A percentile compares a stretch with the other conserved stretches of the same genome.
phyloP scores from a whole-genome alignment of 345 rosid genomes.

The Dovyalis caffra region DNA sequence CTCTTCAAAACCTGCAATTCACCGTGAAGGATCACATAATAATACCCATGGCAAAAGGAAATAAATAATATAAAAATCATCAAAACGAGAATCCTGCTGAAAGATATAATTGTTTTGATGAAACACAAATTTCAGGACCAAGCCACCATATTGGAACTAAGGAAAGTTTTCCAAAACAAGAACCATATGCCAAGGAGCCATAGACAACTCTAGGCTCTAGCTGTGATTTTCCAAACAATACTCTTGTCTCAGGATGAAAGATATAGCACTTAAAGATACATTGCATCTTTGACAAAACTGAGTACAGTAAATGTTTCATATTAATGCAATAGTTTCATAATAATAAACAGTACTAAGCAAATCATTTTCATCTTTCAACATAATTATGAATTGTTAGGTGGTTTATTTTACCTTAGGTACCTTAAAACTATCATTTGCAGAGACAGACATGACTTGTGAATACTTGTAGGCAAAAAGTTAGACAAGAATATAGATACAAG shows the following conservation, averaged over 20 bases:
- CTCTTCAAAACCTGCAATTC: slow-evolving; percentile 74
- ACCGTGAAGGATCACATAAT: slow-evolving; percentile 3
- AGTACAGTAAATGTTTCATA: too few relatives aligned
- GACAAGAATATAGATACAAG: too few relatives aligned
- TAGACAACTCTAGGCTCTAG: too few relatives aligned
- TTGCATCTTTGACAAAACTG: too few relatives aligned
- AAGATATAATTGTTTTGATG: neutral
- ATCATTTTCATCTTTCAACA: too few relatives aligned
- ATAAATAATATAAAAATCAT: neutral
- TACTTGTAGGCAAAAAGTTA: neutral
- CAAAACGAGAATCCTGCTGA: neutral
- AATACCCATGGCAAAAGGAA: neutral
- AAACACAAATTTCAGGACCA: neutral
- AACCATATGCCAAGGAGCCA: too few relatives aligned
- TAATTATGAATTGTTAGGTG: too few relatives aligned
- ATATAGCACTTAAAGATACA: too few relatives aligned
- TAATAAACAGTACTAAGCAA: too few relatives aligned
- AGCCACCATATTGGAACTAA: neutral
- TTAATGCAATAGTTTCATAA: too few relatives aligned
- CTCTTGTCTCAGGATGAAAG: too few relatives aligned
- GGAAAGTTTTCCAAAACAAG: neutral
- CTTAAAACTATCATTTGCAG: neutral
- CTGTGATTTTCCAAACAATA: too few relatives aligned
- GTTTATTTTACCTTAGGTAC: neutral
- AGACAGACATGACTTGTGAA: neutral